These are phyloP conservation scores for Sechiopsis laciniata DNA, from an alignment of 306 rosid species.

Conservation along the genomic window DNA sequence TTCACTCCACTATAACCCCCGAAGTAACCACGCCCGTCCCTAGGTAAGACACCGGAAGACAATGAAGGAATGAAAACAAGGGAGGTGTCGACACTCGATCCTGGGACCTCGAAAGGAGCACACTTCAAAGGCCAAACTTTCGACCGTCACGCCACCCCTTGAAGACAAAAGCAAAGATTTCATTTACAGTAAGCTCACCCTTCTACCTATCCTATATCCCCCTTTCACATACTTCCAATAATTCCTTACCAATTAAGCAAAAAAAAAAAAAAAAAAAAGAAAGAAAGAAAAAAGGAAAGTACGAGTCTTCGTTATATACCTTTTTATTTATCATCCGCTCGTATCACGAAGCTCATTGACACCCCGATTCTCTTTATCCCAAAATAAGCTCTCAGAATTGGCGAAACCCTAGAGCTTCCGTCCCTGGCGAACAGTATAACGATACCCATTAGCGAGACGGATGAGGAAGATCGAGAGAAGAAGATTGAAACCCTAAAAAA, in stretches of 20 bases:
- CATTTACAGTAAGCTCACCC: constrained; percentile 1
- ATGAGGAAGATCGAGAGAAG: neutral
- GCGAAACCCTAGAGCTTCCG: neutral
- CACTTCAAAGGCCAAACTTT: too few relatives aligned
- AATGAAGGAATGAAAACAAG: too few relatives aligned
- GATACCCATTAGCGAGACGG: neutral
- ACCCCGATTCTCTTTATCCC: neutral
- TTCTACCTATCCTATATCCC: too few relatives aligned
- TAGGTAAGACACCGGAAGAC: too few relatives aligned
- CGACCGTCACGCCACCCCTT: too few relatives aligned
- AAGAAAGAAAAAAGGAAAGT: neutral
- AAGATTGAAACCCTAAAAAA: neutral
- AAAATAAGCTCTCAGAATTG: neutral
- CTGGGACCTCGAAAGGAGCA: too few relatives aligned
- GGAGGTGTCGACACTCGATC: too few relatives aligned
- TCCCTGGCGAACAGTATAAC: neutral
- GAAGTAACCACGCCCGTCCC: too few relatives aligned
- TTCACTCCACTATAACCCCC: too few relatives aligned
- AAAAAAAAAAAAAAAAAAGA: neutral
- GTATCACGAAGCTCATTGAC: neutral
- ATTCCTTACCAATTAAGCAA: constrained; percentile 9
- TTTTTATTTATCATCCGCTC: neutral
- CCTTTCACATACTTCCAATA: neutral
- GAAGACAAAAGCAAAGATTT: neutral
- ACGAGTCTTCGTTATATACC: neutral